Evolutionary conservation across 2,329 filamentous ascomycete species (phyloP).

Genomic region (Xylaria sp.): DNA sequence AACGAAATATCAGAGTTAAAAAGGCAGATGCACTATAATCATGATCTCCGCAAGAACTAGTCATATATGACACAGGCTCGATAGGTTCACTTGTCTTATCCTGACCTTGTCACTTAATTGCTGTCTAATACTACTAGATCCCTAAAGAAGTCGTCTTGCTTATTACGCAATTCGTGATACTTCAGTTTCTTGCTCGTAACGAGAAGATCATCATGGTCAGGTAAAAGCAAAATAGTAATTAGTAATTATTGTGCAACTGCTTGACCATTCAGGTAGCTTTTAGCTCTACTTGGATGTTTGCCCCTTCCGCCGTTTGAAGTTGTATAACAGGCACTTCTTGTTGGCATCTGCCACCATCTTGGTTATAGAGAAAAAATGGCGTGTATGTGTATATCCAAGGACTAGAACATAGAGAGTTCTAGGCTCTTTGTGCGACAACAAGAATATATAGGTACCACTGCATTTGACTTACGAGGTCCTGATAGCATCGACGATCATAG

Average conservation of each 20-base stretch:
- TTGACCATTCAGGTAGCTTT: neutral
- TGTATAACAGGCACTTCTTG: neutral
- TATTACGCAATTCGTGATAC: too few relatives aligned
- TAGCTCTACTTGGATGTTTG: neutral
- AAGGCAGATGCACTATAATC: neutral
- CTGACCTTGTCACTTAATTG: neutral
- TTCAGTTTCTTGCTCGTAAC: neutral
- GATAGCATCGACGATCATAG: neutral
- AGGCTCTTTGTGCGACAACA: too few relatives aligned
- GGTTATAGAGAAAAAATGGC: too few relatives aligned
- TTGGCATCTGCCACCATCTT: neutral
- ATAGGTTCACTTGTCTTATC: neutral
- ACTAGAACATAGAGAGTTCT: too few relatives aligned
- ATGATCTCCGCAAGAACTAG: neutral
- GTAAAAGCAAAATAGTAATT: neutral
- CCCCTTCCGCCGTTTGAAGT: neutral
- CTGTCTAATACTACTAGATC: too few relatives aligned
- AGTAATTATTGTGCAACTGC: neutral
- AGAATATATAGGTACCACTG: too few relatives aligned
- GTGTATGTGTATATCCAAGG: too few relatives aligned
- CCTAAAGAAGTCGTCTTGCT: too few relatives aligned
- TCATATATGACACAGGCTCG: neutral
- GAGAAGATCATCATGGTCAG: too few relatives aligned
- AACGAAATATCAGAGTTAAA: neutral
- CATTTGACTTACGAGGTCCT: too few relatives aligned